Percentiles rank a stretch among this genome's conserved stretches.
Evolutionary conservation across 306 rosid genomes (phyloP).

Genomic region (Rosa lucieae): DNA sequence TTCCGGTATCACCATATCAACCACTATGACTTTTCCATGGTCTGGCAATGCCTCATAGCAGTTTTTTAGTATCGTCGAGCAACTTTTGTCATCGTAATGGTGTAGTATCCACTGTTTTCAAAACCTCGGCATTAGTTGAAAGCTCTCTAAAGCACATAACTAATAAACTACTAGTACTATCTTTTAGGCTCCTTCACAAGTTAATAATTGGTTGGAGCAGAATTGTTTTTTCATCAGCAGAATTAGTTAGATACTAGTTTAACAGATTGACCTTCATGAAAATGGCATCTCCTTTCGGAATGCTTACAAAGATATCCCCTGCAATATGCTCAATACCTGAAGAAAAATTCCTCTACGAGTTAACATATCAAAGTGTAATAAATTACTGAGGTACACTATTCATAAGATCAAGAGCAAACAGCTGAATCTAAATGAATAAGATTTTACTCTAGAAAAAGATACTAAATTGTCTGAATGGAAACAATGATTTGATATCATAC

Average conservation of each 20-base stretch:
- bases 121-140: not conserved
- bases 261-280: constrained; percentile 31
- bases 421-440: not conserved
- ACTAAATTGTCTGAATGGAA: not conserved
- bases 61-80: constrained; percentile 21
- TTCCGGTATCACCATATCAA: constrained; percentile 30
- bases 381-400: not conserved
- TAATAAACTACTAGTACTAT: not conserved
- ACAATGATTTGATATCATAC: constrained; percentile 5
- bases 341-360: not conserved
- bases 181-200: not conserved
- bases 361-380: not conserved
- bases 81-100: constrained; percentile 8
- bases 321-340: constrained; percentile 28
- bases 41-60: constrained; percentile 28
- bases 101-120: constrained; percentile 25
- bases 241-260: not conserved
- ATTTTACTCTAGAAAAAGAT: not conserved
- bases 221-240: not conserved
- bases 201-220: not conserved
- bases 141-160: not conserved
- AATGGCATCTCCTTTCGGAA: constrained; percentile 32
- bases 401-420: not conserved
- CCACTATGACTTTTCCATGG: constrained; percentile 27
- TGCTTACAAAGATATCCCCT: constrained; percentile 26